phyloP scores from a whole-genome alignment of 768 basidiomycete genomes.

The Lactarius trivialis region DNA sequence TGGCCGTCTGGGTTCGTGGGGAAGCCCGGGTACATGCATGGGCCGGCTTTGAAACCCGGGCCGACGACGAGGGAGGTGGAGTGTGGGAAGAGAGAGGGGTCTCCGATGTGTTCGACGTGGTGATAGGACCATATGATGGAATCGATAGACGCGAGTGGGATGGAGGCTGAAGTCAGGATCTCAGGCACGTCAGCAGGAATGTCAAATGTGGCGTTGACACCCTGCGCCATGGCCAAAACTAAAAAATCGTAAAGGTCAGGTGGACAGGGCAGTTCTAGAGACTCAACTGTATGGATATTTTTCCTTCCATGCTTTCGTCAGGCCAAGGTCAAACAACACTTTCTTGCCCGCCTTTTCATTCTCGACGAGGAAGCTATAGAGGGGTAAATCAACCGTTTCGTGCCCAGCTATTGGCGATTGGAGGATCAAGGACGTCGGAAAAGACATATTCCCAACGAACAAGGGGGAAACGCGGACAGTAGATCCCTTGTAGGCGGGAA shows the following conservation, averaged over 20 bases:
- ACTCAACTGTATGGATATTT: neutral
- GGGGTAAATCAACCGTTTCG: neutral
- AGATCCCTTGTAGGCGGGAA: neutral
- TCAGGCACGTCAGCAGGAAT: neutral
- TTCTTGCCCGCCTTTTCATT: neutral
- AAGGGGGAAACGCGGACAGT: neutral
- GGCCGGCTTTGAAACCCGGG: neutral
- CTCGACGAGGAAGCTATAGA: neutral
- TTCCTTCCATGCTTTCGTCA: neutral
- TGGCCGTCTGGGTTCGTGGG: neutral
- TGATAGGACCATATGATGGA: slow-evolving; percentile 1
- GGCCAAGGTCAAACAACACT: neutral
- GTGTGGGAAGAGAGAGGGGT: neutral
- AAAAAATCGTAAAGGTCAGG: neutral
- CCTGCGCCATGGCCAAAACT: neutral
- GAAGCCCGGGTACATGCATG: neutral
- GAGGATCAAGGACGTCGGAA: neutral
- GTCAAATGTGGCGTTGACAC: neutral
- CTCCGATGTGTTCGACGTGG: neutral
- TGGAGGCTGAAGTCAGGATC: neutral
- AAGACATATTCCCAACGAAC: neutral
- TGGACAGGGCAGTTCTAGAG: neutral
- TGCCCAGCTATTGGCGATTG: neutral
- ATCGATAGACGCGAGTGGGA: neutral
- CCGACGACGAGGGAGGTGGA: neutral